A percentile compares a stretch with the other conserved stretches of the same genome.
Evolutionary conservation across 768 basidiomycete genomes (phyloP).

Genomic region (Tulasnella sp.): DNA sequence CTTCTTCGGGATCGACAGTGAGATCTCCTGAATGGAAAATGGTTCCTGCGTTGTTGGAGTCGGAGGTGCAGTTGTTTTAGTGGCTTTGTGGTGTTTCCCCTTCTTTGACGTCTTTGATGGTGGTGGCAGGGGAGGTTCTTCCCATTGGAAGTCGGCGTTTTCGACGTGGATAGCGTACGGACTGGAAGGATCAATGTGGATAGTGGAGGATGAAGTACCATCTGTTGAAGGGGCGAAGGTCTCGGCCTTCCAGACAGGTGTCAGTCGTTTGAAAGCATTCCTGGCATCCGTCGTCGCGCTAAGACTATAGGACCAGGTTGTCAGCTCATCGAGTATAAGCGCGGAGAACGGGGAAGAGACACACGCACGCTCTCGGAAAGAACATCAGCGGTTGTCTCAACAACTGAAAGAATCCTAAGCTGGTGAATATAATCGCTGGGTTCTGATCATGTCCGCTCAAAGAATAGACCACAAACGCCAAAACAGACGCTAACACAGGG

Average conservation of each 20-base stretch:
- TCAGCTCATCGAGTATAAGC: conserved; percentile 22
- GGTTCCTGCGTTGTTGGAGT: conserved; percentile 25
- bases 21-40: conserved; percentile 44
- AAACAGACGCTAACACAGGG: conserved; percentile 53
- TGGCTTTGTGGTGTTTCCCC: conserved; percentile 9
- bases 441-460: conserved; percentile 44
- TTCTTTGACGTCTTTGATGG: conserved; percentile 7
- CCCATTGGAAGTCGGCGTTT: conserved; percentile 59
- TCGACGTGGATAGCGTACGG: conserved; percentile 40
- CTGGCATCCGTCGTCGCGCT: conserved; percentile 54
- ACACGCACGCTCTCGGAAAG: conserved; percentile 35
- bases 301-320: conserved; percentile 30
- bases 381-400: conserved; percentile 63
- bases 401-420: conserved; percentile 51
- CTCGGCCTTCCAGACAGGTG: conserved; percentile 46
- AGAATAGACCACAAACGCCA: conserved; percentile 58
- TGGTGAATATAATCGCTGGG: conserved; percentile 57
- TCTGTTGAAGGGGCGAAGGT: conserved; percentile 26
- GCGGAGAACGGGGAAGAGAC: neutral
- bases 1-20: conserved; percentile 40
- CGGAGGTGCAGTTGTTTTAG: neutral
- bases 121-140: conserved; percentile 26
- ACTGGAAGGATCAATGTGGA: conserved; percentile 37
- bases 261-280: conserved; percentile 47
- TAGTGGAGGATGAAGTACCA: conserved; percentile 22